Base-by-base conservation (phyloP, 192 early-diverging fungal species). In the Backusella morwellensis region DNA sequence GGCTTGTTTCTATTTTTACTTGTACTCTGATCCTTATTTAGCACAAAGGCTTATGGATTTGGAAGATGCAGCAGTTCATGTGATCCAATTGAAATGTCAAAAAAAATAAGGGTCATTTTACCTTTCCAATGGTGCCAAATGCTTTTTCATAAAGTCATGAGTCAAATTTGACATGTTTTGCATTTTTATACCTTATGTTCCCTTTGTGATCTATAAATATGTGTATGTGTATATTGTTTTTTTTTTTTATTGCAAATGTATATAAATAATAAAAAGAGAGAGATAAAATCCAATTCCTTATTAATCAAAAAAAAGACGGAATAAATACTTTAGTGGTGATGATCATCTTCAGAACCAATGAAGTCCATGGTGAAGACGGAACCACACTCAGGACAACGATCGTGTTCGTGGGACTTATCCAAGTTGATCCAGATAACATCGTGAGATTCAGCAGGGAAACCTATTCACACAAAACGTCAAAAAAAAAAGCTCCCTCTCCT, bases 361-460 rank as follows among this genome's bases (percentile, higher is more conserved):
- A 85, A 86, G 77, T 85, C 77, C 81, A 92, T 84, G 83, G 93
- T 91, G 85, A 82, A 95, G 67, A 87, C 91, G 80, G 86, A 89
- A 80, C 97, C 97, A 83, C 97, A 99, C 86, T 97, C 92, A 40
- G 93, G 94, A 91, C 97, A 99, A 79, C 97, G 93, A 81, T 98
- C 94, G 77, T 95, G 88, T 50, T 91, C 91, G 77, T 92, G 90
- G 67, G 78, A 44, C 80, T 91, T 84, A 73, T 95, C 91, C 70
- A 99, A 86, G 66, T 91, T 88, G 77, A 99, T 87, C 96, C 96
- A 99, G 83, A 95, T 85, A 71, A 91, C 82, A 76, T 97, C 95
- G 82, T 99, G 98, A 70, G 92, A 90, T 83, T 99, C 98, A 75
- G 89, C 94, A 40, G 97, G 96, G 83, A 91, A 96, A 72, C 98